phyloP scores from a whole-genome alignment of 1,284 basidiomycete species.

The Vanrija pseudolonga region DNA sequence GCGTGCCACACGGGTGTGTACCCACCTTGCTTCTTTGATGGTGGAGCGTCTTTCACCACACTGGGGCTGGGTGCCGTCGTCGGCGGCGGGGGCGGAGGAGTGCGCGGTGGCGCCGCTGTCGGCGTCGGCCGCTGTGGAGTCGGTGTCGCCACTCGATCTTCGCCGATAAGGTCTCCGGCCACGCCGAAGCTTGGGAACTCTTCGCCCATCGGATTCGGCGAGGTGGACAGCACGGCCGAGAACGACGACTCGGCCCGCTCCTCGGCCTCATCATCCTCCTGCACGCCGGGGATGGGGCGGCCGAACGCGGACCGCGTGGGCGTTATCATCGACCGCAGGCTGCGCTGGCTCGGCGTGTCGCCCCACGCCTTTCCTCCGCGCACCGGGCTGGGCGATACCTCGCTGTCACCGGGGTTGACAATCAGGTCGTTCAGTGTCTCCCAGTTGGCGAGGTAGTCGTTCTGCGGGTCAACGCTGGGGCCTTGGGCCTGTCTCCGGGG shows the following conservation, averaged over 20 bases:
- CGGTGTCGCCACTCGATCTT: not conserved
- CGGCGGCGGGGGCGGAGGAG: not conserved
- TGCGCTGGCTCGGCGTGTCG: not conserved
- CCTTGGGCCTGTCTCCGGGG: not conserved
- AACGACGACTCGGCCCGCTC: not conserved
- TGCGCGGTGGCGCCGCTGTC: not conserved
- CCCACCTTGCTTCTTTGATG: not conserved
- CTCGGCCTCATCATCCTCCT: not conserved
- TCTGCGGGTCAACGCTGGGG: slow-evolving; percentile 7
- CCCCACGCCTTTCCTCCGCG: too few relatives aligned
- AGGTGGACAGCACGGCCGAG: not conserved
- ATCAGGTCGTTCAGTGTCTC: slow-evolving; percentile 31
- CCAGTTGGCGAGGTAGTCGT: slow-evolving; percentile 35
- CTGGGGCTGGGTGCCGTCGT: not conserved
- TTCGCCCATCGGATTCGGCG: not conserved
- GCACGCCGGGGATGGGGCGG: not conserved
- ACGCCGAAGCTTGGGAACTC: not conserved
- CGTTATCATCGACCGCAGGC: not conserved
- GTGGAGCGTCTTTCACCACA: not conserved
- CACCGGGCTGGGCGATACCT: not conserved
- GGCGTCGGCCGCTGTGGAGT: not conserved
- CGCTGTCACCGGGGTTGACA: not conserved
- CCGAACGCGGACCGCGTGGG: not conserved
- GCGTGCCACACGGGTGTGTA: not conserved
- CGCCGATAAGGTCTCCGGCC: not conserved